Conservation (phyloP, 352 stramenopile genomes). For the Phytopythium chamaehyphon region DNA sequence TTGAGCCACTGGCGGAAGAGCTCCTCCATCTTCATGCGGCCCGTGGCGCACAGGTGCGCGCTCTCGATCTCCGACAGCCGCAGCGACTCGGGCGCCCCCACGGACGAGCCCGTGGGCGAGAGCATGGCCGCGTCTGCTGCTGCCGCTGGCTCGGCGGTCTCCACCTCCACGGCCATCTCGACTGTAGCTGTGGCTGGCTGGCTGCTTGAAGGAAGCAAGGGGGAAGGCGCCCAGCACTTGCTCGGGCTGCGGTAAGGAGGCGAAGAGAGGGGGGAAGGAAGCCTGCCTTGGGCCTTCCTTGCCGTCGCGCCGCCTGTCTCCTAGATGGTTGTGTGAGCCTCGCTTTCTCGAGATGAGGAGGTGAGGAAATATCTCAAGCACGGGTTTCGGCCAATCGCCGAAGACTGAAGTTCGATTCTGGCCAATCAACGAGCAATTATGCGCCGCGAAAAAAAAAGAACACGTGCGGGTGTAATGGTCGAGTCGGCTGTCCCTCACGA, state of each 20-base stretch:
- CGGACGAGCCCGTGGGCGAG: slow-evolving; percentile 38
- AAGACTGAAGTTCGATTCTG: background rate
- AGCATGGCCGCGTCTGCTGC: slow-evolving; percentile 51
- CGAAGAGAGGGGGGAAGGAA: too few relatives aligned
- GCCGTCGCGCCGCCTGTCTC: too few relatives aligned
- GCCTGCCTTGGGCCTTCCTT: too few relatives aligned
- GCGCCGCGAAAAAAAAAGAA: slow-evolving; percentile 2
- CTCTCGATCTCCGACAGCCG: slow-evolving; percentile 82
- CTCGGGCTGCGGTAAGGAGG: too few relatives aligned
- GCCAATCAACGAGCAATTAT: too few relatives aligned
- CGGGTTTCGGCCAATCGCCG: too few relatives aligned
- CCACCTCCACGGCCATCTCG: slow-evolving; percentile 49
- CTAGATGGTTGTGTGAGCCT: background rate
- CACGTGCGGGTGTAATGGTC: too few relatives aligned
- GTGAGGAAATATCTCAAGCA: too few relatives aligned
- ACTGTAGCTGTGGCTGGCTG: too few relatives aligned
- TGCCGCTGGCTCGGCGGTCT: slow-evolving; percentile 11
- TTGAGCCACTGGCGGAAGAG: slow-evolving; percentile 87
- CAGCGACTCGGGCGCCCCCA: slow-evolving; percentile 35
- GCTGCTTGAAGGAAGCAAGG: too few relatives aligned
- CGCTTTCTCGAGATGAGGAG: background rate
- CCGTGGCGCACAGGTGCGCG: slow-evolving; percentile 70
- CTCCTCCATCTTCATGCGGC: slow-evolving; percentile 86
- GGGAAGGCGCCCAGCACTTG: too few relatives aligned
- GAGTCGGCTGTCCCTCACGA: too few relatives aligned